These are phyloP conservation scores for Diddensiella transvaalensis DNA, from an alignment of 805 yeast genomes.

Conservation along the genomic window DNA sequence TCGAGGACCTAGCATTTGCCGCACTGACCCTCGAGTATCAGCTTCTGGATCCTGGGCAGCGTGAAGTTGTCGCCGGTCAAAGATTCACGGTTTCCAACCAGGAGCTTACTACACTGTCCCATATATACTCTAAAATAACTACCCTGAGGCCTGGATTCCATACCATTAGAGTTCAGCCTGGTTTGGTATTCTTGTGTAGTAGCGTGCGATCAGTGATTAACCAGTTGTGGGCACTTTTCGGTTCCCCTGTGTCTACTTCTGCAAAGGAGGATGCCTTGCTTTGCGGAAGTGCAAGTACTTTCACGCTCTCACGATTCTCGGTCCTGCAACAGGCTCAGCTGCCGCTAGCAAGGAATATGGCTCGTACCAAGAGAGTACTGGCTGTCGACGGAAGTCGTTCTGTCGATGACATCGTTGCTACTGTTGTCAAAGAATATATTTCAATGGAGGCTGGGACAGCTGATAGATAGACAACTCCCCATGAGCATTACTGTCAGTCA, in stretches of 20 bases:
- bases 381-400: conserved; percentile 21
- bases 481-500: neutral
- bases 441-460: neutral
- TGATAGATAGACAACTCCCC: neutral
- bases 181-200: conserved; percentile 19
- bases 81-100: conserved; percentile 22
- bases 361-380: conserved; percentile 21
- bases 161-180: conserved; percentile 21
- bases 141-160: conserved; percentile 10
- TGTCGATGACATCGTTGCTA: conserved; percentile 24
- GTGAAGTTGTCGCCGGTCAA: conserved; percentile 10
- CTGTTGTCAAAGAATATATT: conserved; percentile 20
- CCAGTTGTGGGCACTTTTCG: conserved; percentile 9
- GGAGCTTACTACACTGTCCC: conserved; percentile 24
- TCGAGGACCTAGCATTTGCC: conserved; percentile 39
- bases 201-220: conserved; percentile 16
- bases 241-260: conserved; percentile 13
- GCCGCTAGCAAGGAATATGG: conserved; percentile 21
- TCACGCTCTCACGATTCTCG: conserved; percentile 27
- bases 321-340: conserved; percentile 27
- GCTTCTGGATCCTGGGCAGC: conserved; percentile 25
- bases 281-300: conserved; percentile 18
- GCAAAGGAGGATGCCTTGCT: conserved; percentile 12
- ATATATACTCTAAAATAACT: conserved; percentile 22
- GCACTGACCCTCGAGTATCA: conserved; percentile 37